These are phyloP conservation scores for Peronospora belbahrii DNA, from an alignment of 352 stramenopile species.

Conservation along the genomic window DNA sequence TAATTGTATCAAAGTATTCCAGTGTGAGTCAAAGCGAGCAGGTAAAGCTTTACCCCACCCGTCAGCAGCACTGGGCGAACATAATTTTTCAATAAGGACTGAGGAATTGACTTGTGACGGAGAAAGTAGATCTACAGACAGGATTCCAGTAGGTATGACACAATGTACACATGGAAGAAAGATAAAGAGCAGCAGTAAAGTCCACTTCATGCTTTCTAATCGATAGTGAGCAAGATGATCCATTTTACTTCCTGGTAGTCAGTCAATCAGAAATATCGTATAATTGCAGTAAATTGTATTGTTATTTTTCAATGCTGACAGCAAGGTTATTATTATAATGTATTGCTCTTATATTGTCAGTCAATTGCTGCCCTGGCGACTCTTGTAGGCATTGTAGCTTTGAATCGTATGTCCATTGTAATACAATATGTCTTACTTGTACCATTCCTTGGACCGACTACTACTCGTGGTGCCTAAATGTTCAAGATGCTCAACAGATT, in stretches of 20 bases:
- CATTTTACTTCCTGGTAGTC: not conserved
- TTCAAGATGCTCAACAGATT: constrained; percentile 49
- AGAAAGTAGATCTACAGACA: constrained; percentile 34
- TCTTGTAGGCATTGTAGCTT: no score
- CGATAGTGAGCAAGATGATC: constrained; percentile 1
- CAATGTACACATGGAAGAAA: constrained; percentile 11
- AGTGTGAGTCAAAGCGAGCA: constrained; percentile 38
- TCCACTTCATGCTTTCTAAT: not conserved
- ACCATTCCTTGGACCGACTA: not conserved
- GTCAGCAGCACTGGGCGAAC: constrained; percentile 37
- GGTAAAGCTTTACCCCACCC: constrained; percentile 55
- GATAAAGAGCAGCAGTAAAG: constrained; percentile 11
- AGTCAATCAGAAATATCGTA: no score
- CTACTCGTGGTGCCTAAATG: constrained; percentile 9
- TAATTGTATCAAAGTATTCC: constrained; percentile 43
- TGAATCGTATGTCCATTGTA: no score
- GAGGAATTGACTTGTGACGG: constrained; percentile 13
- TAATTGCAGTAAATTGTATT: not conserved
- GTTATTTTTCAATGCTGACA: no score
- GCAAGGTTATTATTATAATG: no score
- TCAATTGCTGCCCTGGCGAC: no score
- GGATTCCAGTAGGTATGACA: constrained; percentile 39
- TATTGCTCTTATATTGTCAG: no score
- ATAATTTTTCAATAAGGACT: constrained; percentile 40
- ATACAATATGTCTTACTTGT: no score